These are phyloP conservation scores for Cymbopogon citratus DNA, from an alignment of 176 grass and related monocot species.

Conservation along the genomic window DNA sequence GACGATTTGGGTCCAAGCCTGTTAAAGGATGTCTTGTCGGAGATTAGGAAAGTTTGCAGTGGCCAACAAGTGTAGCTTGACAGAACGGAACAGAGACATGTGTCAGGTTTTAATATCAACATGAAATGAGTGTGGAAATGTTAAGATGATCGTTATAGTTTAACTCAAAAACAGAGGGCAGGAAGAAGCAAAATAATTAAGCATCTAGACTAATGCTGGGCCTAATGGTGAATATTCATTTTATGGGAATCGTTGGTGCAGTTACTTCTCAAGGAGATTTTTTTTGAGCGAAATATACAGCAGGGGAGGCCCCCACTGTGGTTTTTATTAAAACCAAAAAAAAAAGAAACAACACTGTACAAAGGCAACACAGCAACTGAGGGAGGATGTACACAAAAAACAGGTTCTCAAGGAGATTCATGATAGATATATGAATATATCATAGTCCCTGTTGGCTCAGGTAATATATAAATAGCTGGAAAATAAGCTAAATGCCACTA, in stretches of 20 bases:
- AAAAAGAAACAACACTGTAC: no score
- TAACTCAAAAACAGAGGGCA: not conserved
- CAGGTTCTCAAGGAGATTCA: not conserved
- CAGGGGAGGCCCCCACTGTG: no score
- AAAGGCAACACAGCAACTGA: no score
- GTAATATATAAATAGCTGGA: not conserved
- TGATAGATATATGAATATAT: not conserved
- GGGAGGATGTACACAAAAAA: no score
- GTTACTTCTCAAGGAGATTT: not conserved
- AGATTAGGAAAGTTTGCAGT: not conserved
- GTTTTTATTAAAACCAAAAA: no score
- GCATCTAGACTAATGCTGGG: not conserved
- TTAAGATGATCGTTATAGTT: not conserved
- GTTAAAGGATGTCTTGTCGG: not conserved
- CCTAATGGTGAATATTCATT: not conserved
- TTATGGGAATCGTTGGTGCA: not conserved
- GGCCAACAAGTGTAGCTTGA: not conserved
- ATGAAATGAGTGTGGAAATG: not conserved
- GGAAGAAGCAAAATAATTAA: not conserved
- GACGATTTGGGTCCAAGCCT: not conserved
- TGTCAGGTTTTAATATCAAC: not conserved
- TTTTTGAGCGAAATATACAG: no score
- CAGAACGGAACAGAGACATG: conserved; percentile 3
- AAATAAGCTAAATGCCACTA: not conserved
- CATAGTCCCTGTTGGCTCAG: not conserved